Evolutionary conservation across 495 filamentous ascomycete genomes (phyloP), one percentile per base, ranked within the genome.

Genomic region (Penicillium alfredii): DNA sequence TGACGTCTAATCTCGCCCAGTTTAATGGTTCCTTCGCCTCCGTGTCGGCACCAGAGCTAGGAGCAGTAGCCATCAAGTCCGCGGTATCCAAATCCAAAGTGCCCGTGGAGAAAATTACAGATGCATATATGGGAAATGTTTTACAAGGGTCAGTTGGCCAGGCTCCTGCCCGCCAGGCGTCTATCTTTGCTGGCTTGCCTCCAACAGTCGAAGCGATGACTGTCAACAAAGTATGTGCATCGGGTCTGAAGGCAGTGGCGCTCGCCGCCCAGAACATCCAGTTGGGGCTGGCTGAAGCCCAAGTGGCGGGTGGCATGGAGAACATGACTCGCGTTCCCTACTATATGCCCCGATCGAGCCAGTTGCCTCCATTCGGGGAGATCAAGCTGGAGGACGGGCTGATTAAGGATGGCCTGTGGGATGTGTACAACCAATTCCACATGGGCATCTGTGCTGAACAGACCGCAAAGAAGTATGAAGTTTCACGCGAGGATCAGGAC

Each of bases 381-480:
- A 69, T 93, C 49, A 81, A 81, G 56, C 65, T 90, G 60, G 81
- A 90, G 58, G 92, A 98, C 56, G 92, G 92, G 3, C 62, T 98
- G 50, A 84, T 96, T 50, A 94, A 89, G 61, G 92, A 98, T 54
- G 92, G 92, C 6, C 67, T 98, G 24, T 94, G 88, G 76, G 92
- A 98, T 63, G 88, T 95, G 14, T 98, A 96, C 61, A 86, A 94
- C 58, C 73, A 94, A 53, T 81, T 96, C 53, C 90, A 95, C 56
- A 98, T 98, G 92, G 92, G 92, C 6, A 84, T 88, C 40, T 98
- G 92, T 53, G 92, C 90, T n/a, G 92, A 98, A 68, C 81, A 83
- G 38, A 94, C 89, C 8, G 90, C 86, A 4, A 92, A 90, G 71
- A 90, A 93, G 45, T 74, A 86, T 53, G 64, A 76, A 0, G 76